Base-by-base conservation (phyloP, 176 grass and related monocot genomes). In the Urochloa ruziziensis region DNA sequence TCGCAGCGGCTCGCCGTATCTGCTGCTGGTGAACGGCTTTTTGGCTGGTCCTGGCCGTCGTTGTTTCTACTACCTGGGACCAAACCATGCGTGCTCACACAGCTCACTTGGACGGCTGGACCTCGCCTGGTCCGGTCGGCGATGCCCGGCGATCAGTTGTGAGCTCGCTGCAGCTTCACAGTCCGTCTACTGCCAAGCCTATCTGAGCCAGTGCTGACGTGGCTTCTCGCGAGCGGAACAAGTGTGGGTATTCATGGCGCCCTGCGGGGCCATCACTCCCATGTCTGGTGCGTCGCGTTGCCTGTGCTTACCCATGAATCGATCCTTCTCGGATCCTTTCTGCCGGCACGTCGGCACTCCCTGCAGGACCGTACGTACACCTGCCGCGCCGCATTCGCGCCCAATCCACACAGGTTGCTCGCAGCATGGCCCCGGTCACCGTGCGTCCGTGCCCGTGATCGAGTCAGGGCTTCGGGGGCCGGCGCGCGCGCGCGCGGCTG, bases 41-140 rank as follows among this genome's bases (percentile, higher is more conserved):
- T 70, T 43, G 34, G 24, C 65, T 62, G 65, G 5, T 27, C 52
- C 3, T 44, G 80, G 56, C 28, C 65, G 28, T 36, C 65, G 28
- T 76, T 43, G 71, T 17, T 84, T 67, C 82, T 18, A 54, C 82
- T 24, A 77, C 73, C 82, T 77, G 48, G 62, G 62, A 39, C 62
- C 28, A 48, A 78, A 78, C 60, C 63, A 85, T 67, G 47, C 47
- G 3, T 6, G 47, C 44, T 15, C 12, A 15, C 49, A 21, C 49
- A 6, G 51, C 51, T 53, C 51, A 62, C 72, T 67, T 42, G 24
- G 14, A 6, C 48, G n/a, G n/a, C 59, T 19, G 40, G 70, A 52
- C 58, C 39, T n/a, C 9, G 56, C 13, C 21, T 10, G 6, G 1
- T 0, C 21, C 15, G 10, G 42, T 4, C 21, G 61, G 19, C 32